phyloP scores from a whole-genome alignment of 306 rosid species.

The Mucuna pruriens region DNA sequence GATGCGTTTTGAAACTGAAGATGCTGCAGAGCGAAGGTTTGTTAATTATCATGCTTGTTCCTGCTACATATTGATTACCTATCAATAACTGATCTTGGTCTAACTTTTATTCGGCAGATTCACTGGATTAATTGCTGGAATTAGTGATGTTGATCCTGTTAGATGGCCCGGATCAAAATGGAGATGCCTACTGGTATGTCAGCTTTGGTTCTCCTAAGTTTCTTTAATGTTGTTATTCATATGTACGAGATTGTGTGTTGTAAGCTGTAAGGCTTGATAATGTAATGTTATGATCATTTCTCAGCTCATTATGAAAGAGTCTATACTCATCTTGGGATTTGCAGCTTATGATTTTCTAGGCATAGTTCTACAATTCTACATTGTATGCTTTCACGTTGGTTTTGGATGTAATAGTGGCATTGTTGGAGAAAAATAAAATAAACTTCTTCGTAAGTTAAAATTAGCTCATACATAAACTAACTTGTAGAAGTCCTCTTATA shows the following conservation, averaged over 20 bases:
- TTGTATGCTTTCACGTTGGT: background rate
- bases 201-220: background rate
- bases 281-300: background rate
- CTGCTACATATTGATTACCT: conserved; percentile 2
- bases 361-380: background rate
- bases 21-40: conserved; percentile 88
- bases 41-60: conserved; percentile 21
- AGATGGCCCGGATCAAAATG: conserved; percentile 95
- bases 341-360: background rate
- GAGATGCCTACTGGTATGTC: conserved; percentile 78
- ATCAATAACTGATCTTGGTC: background rate
- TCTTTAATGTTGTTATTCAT: background rate
- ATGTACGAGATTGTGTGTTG: background rate
- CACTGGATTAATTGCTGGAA: conserved; percentile 80
- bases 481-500: too few relatives aligned
- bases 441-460: too few relatives aligned
- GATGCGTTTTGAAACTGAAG: conserved; percentile 91
- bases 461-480: too few relatives aligned
- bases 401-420: background rate
- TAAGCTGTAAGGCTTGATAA: conserved; percentile 2
- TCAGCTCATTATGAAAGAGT: background rate
- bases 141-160: conserved; percentile 72
- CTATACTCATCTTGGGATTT: background rate
- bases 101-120: conserved; percentile 52
- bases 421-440: too few relatives aligned